Evolutionary conservation across 2,329 filamentous ascomycete species (phyloP), one percentile per base, ranked within the genome.

Genomic region (Penicillium polonicum): DNA sequence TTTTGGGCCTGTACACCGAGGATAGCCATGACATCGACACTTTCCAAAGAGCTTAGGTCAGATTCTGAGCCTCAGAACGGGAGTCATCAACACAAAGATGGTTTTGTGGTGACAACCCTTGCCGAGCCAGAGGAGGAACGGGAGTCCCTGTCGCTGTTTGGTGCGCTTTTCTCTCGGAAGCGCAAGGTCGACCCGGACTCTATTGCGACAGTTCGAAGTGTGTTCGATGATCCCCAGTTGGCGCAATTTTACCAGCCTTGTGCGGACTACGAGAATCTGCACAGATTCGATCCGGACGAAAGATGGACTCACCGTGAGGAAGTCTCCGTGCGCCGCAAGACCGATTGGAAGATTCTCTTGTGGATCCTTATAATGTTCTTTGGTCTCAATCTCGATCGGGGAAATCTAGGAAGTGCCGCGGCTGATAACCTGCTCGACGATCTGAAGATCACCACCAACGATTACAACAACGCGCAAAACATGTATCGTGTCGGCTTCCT

Each of bases 331-430:
- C 49, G 60, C 3, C 64, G 66, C 31, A 72, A 72, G 50, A 67
- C 61, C 13, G 75, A 77, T 58, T 64, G 60, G 60, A 66, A 58
- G 10, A 72, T 77, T 23, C 67, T 72, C n/a, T 45, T 71, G 2
- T 78, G 65, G 69, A 65, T 66, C 52, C 80, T 80, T 48, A 67
- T 84, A 38, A 84, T 85, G 82, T 72, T 72, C 57, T 69, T 68
- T 9, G 67, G 61, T 0, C 53, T 72, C 19, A 63, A 72, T 29
- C 58, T 72, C 9, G 68, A 71, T 49, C 60, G 69, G 8, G 63
- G 67, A 15, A 71, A 71, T 43, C 52, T 72, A 25, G 52, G 60
- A 33, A 63, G 67, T 36, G 70, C 70, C 3, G 58, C 60, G 7
- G 60, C 70, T 12, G 70, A 71, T 42, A 69, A 67, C 27, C 58